These are phyloP conservation scores for Stagonosporopsis tanaceti DNA, from an alignment of 2,329 filamentous ascomycete genomes.

Conservation along the genomic window DNA sequence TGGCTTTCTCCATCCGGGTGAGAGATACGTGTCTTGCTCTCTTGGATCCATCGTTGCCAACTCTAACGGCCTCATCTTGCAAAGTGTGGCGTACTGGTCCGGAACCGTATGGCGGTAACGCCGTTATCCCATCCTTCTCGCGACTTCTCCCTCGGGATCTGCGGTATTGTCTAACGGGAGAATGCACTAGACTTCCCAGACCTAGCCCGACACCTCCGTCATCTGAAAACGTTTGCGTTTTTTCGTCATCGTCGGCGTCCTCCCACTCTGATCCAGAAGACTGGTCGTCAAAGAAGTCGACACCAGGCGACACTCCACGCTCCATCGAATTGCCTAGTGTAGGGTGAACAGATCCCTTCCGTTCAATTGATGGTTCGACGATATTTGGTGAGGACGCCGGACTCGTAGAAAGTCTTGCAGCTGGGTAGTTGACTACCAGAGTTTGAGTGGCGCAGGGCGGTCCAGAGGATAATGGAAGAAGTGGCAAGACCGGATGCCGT, in stretches of 20 bases:
- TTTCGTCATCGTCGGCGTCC: constrained; percentile 29
- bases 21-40: constrained; percentile 37
- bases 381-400: constrained; percentile 41
- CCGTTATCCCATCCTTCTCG: constrained; percentile 23
- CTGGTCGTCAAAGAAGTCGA: constrained; percentile 41
- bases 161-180: background rate
- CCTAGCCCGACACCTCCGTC: constrained; percentile 7
- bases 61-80: background rate
- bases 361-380: constrained; percentile 29
- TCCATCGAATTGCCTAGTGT: constrained; percentile 37
- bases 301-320: constrained; percentile 26
- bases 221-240: constrained; percentile 24
- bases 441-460: constrained; percentile 28
- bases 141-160: constrained; percentile 21
- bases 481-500: constrained; percentile 23
- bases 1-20: constrained; percentile 30
- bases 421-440: constrained; percentile 35
- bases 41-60: constrained; percentile 15
- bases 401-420: constrained; percentile 39
- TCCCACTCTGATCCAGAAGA: constrained; percentile 37
- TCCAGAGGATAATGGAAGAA: constrained; percentile 18
- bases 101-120: constrained; percentile 27
- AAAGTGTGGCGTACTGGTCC: constrained; percentile 8
- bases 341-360: constrained; percentile 35
- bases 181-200: constrained; percentile 16